These are phyloP conservation scores for Gossypium ekmanianum DNA, from an alignment of 345 rosid species.

Conservation along the genomic window DNA sequence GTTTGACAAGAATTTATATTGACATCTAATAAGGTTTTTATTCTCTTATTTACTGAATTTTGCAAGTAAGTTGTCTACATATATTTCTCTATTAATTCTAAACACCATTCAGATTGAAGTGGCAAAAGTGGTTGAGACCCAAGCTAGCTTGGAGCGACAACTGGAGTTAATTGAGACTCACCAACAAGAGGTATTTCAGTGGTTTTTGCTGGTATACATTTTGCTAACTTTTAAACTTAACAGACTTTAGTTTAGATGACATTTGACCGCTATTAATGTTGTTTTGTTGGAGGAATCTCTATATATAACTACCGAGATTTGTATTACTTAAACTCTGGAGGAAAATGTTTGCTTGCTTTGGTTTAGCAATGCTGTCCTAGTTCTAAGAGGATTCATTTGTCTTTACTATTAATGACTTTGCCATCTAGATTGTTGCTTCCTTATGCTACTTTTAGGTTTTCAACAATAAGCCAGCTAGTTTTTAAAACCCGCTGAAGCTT, in stretches of 20 bases:
- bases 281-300: not conserved
- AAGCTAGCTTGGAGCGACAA: conserved; percentile 74
- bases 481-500: not conserved
- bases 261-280: not conserved
- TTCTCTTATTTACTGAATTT: not conserved
- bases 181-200: conserved; percentile 73
- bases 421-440: not conserved
- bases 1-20: not conserved
- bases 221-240: not conserved
- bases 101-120: conserved; percentile 70
- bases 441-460: not conserved
- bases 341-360: not conserved
- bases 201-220: not conserved
- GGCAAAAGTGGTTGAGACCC: conserved; percentile 95
- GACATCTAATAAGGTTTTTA: not conserved
- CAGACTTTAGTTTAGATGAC: not conserved
- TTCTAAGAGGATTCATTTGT: not conserved
- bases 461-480: not conserved
- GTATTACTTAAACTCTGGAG: not conserved
- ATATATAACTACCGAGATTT: not conserved
- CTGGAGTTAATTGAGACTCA: conserved; percentile 96
- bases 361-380: not conserved
- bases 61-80: not conserved
- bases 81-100: conserved; percentile 12
- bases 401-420: not conserved